Evolutionary conservation across 2,329 filamentous ascomycete genomes (phyloP), one percentile per base, ranked within the genome.

Genomic region (Diplodia sapinea): DNA sequence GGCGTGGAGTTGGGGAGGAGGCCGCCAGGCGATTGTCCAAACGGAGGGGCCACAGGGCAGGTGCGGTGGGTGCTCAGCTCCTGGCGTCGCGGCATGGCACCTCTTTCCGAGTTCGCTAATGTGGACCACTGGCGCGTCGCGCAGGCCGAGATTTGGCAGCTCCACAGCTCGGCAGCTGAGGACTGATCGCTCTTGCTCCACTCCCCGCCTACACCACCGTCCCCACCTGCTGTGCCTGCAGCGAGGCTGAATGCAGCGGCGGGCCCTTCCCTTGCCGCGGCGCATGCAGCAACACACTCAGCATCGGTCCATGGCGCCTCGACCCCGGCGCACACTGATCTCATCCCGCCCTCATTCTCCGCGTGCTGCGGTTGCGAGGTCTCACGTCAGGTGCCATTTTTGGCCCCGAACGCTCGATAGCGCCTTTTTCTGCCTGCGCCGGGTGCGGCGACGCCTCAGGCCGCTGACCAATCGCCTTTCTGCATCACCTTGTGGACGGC

Each of bases 321-420:
- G 31, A 9, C 26, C 26, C 3, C 26, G 26, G 26, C 26, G 29
- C n/a, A 43, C 55, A 33, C 49, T 61, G 40, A 61, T 20, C 56
- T 61, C 56, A 61, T 49, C n/a, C 55, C 43, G 15, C 29, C 26
- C 26, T 11, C 51, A 5, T 3, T 20, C 40, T 20, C 26, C 36
- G 20, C 20, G 23, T 40, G 56, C 56, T 61, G 56, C 56, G 38
- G 56, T 49, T 61, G 56, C 36, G 23, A 13, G 15, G 56, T 61
- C 56, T 61, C 56, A 61, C 56, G 56, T 61, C 56, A 61, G 56
- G 56, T 31, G 23, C 56, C 56, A 61, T 47, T 29, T 29, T 31
- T 61, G 56, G 56, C 40, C 56, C 56, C 56, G 26, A 61, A 47
- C 56, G 38, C 7, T 40, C 47, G 55, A 59, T 15, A 59, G 55